Percentiles rank a stretch among this genome's conserved stretches.
Evolutionary conservation across 1,284 basidiomycete species (phyloP).

Genomic region (Trichosporon sp.): DNA sequence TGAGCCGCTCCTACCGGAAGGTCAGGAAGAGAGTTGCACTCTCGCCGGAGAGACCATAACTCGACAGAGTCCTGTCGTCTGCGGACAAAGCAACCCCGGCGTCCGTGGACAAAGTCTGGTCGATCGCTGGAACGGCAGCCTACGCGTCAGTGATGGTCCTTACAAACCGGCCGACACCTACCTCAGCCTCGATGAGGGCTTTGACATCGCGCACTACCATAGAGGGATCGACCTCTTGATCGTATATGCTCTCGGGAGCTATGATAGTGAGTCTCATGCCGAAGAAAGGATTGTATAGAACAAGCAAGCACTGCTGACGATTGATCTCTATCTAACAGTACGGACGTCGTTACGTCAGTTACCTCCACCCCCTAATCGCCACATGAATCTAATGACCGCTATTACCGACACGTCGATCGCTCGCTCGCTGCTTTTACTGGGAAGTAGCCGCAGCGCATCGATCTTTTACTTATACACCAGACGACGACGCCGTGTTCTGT

Average conservation of each 20-base stretch:
- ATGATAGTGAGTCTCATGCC: constrained; percentile 72
- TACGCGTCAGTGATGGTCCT: constrained; percentile 8
- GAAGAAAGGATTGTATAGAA: constrained; percentile 13
- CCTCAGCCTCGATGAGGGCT: constrained; percentile 85
- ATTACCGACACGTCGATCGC: neutral
- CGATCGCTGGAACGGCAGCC: constrained; percentile 27
- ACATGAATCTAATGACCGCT: neutral
- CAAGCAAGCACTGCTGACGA: neutral
- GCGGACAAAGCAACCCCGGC: constrained; percentile 34
- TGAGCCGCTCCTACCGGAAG: constrained; percentile 25
- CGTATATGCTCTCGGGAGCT: constrained; percentile 67
- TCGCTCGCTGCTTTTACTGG: neutral
- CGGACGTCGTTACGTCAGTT: constrained; percentile 1
- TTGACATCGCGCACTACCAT: constrained; percentile 85
- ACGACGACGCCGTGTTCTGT: constrained; percentile 38
- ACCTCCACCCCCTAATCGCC: neutral
- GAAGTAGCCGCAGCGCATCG: neutral
- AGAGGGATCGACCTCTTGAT: constrained; percentile 73
- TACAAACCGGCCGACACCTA: constrained; percentile 44
- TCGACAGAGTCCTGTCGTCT: constrained; percentile 27
- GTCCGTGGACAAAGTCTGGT: constrained; percentile 33
- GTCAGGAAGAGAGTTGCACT: constrained; percentile 40
- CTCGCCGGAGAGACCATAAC: constrained; percentile 35
- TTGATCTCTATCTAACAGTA: neutral
- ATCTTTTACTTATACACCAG: constrained; percentile 23